phyloP scores from a whole-genome alignment of 176 grass and related monocot species.

The Avena insularis region DNA sequence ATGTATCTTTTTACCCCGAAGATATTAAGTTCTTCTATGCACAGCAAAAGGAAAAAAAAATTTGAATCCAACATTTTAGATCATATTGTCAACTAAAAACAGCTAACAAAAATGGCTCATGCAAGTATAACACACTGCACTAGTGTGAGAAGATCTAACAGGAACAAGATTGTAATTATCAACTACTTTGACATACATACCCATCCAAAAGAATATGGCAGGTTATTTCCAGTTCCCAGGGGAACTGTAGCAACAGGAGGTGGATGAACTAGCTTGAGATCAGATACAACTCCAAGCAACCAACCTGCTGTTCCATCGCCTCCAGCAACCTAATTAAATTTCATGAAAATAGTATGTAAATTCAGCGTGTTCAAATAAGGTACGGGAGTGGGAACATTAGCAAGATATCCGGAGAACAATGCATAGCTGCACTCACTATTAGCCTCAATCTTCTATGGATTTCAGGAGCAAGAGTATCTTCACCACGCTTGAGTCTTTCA shows the following conservation, averaged over 20 bases:
- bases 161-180: background rate
- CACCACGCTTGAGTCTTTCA: conserved; percentile 68
- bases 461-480: conserved; percentile 77
- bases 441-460: conserved; percentile 71
- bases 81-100: conserved; percentile 13
- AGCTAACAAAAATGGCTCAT: conserved; percentile 30
- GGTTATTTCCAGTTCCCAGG: conserved; percentile 97
- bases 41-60: conserved; percentile 26
- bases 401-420: conserved; percentile 35
- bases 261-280: conserved; percentile 84
- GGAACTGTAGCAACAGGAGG: conserved; percentile 89
- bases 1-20: background rate
- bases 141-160: conserved; percentile 13
- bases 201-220: conserved; percentile 98
- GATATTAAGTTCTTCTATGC: background rate
- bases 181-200: conserved; percentile 54
- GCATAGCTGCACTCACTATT: conserved; percentile 71
- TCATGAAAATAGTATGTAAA: conserved; percentile 34
- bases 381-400: conserved; percentile 33
- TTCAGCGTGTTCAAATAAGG: conserved; percentile 31
- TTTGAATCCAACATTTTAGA: conserved; percentile 14
- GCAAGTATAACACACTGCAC: conserved; percentile 9
- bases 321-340: conserved; percentile 88
- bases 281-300: conserved; percentile 93
- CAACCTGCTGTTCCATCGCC: conserved; percentile 93